Evolutionary conservation across 768 basidiomycete genomes (phyloP).

Genomic region (Holtermannia corniformis): DNA sequence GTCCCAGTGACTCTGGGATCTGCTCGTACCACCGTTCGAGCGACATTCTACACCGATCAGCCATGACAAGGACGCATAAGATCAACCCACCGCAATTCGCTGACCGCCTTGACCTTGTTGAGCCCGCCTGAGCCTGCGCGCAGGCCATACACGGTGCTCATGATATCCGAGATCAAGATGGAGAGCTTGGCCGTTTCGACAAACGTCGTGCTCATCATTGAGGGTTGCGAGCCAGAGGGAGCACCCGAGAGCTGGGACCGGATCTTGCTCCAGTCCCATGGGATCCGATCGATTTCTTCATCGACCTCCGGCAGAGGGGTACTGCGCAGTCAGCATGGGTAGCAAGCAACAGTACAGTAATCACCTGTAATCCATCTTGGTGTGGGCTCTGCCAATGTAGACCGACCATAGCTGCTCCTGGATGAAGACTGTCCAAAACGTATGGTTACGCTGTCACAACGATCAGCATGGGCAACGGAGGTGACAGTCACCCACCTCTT

Average conservation of each 20-base stretch:
- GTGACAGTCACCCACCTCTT: slow-evolving; percentile 18
- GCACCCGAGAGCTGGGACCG: slow-evolving; percentile 5
- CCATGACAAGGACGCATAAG: background rate
- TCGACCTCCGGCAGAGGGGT: slow-evolving; percentile 20
- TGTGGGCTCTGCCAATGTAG: slow-evolving; percentile 27
- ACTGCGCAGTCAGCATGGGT: background rate
- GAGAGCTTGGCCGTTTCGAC: slow-evolving; percentile 30
- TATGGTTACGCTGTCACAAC: slow-evolving; percentile 15
- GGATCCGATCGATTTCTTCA: slow-evolving; percentile 18
- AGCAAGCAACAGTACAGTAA: background rate
- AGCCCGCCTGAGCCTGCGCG: slow-evolving; percentile 11
- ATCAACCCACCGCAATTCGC: too few species aligned
- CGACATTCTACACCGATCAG: slow-evolving; percentile 12
- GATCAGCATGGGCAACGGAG: too few species aligned
- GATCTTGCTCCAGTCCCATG: slow-evolving; percentile 11
- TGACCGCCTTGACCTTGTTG: slow-evolving; percentile 30
- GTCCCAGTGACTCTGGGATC: slow-evolving; percentile 16
- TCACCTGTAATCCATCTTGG: slow-evolving; percentile 19
- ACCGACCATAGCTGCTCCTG: slow-evolving; percentile 31
- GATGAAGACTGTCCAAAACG: slow-evolving; percentile 31
- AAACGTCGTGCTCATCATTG: slow-evolving; percentile 26
- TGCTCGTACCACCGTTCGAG: slow-evolving; percentile 25
- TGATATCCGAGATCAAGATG: slow-evolving; percentile 24
- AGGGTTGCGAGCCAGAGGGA: slow-evolving; percentile 17
- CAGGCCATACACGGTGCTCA: slow-evolving; percentile 25